Percentiles rank a stretch among this genome's conserved stretches.
Evolutionary conservation across 371 early-diverging fungal species (phyloP).

Genomic region (Syncephalastrum contaminatum): DNA sequence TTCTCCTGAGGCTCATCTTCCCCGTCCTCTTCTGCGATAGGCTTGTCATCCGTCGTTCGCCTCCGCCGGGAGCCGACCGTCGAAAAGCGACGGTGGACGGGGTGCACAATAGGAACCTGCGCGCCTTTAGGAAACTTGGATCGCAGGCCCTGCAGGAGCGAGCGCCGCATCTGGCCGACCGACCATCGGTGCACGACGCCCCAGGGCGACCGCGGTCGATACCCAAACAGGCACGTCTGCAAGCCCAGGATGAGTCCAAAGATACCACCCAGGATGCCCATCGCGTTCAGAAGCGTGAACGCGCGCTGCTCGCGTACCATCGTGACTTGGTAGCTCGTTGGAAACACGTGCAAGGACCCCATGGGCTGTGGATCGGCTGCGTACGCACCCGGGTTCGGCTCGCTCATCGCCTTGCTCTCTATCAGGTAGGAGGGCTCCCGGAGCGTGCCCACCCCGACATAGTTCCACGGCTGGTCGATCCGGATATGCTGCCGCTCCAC

Average conservation of each 20-base stretch:
- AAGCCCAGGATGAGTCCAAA: conserved; percentile 27
- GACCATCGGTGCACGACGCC: conserved; percentile 36
- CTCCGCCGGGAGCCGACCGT: neutral
- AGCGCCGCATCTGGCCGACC: conserved; percentile 20
- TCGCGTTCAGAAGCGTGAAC: conserved; percentile 31
- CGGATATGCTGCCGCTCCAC: conserved; percentile 17
- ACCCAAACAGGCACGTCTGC: conserved; percentile 30
- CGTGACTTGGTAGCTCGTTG: conserved; percentile 9
- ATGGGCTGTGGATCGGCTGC: conserved; percentile 11
- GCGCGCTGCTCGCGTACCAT: conserved; percentile 28
- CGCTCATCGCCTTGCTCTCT: conserved; percentile 13
- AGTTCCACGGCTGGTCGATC: conserved; percentile 21
- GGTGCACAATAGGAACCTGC: conserved; percentile 34
- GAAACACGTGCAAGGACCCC: conserved; percentile 24
- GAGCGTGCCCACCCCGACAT: conserved; percentile 19
- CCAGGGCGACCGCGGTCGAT: conserved; percentile 34
- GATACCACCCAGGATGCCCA: conserved; percentile 39
- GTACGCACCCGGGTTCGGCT: conserved; percentile 3
- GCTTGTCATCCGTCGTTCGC: neutral
- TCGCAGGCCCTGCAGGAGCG: conserved; percentile 21
- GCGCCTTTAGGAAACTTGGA: conserved; percentile 21
- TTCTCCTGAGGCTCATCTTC: conserved; percentile 15
- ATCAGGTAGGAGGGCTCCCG: conserved; percentile 4
- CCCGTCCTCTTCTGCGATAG: conserved; percentile 11
- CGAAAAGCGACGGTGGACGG: conserved; percentile 27